Evolutionary conservation across 768 basidiomycete species (phyloP), one percentile per base, ranked within the genome.

Genomic region (Flagelloscypha sp.): DNA sequence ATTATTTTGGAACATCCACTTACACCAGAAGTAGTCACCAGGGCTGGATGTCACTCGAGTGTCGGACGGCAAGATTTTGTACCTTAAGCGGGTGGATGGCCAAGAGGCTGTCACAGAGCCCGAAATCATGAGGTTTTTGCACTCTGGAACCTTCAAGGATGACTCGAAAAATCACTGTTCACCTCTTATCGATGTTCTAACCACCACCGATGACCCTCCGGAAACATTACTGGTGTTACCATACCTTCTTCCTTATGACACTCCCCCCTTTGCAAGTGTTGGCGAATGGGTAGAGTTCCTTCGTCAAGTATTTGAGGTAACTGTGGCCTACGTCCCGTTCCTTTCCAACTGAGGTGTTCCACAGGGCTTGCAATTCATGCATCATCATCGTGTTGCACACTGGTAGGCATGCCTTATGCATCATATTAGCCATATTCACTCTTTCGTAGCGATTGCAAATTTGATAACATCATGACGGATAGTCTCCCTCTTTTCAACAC

Each of bases 381-480:
- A 66, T 24, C 8, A 49, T 4, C 45, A 59, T 24, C 48, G 37
- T 3, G 51, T 63, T 15, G 59, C 54, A 0, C 64, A 66, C 36
- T 45, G 62, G 63, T 61, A 40, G 3, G 50, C 28, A 7, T 4
- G 8, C n/a, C 24, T 19, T 13, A 6, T 15, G 13, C 28, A 9
- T 5, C 40, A 48, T 24, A 35, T 35, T 21, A 42, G 37, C 9
- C 24, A 9, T 25, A 15, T 2, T 30, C 18, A 11, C 12, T 7
- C 10, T 17, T 18, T n/a, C 12, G 10, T 7, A 65, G 58, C 0
- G 55, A 55, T 24, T 53, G 46, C 21, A 42, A 32, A 11, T 35
- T 13, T 8, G 32, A 41, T 20, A 68, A 66, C 16, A 37, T 68
- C 6, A 57, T 63, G 56, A 53, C 62, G 56, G 61, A 63, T 27